Conservation (phyloP, 371 early-diverging fungal species). For the Lichtheimia corymbifera region DNA sequence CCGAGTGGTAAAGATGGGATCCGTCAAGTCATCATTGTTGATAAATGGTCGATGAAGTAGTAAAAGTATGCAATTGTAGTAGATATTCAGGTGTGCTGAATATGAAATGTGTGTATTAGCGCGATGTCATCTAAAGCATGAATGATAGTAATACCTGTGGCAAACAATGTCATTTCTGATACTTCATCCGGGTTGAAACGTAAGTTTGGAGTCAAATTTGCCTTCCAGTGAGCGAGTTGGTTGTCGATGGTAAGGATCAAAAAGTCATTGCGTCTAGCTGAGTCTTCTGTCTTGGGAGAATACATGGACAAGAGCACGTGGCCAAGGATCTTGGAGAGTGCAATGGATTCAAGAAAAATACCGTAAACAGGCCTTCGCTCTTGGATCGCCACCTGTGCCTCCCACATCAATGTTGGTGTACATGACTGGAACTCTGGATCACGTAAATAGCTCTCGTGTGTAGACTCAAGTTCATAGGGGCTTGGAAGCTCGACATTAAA, state of each 20-base stretch:
- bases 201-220: conserved; percentile 19
- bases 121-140: too few species aligned
- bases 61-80: conserved; percentile 21
- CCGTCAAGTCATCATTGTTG: conserved; percentile 8
- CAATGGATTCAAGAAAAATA: not conserved
- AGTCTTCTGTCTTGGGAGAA: conserved; percentile 16
- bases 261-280: not conserved
- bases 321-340: conserved; percentile 28
- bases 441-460: not conserved
- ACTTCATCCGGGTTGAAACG: not conserved
- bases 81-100: conserved; percentile 6
- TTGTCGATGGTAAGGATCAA: too few species aligned
- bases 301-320: conserved; percentile 32
- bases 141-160: too few species aligned
- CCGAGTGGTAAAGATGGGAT: conserved; percentile 22
- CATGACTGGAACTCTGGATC: not conserved
- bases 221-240: conserved; percentile 8
- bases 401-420: not conserved
- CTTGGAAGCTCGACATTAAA: conserved; percentile 45
- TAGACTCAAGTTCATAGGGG: conserved; percentile 28
- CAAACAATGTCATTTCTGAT: too few species aligned
- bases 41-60: conserved; percentile 24
- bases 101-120: not conserved
- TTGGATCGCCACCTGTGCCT: not conserved
- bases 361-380: not conserved